Evolutionary conservation across 2,329 filamentous ascomycete species (phyloP).

Genomic region (Akanthomyces muscarius): DNA sequence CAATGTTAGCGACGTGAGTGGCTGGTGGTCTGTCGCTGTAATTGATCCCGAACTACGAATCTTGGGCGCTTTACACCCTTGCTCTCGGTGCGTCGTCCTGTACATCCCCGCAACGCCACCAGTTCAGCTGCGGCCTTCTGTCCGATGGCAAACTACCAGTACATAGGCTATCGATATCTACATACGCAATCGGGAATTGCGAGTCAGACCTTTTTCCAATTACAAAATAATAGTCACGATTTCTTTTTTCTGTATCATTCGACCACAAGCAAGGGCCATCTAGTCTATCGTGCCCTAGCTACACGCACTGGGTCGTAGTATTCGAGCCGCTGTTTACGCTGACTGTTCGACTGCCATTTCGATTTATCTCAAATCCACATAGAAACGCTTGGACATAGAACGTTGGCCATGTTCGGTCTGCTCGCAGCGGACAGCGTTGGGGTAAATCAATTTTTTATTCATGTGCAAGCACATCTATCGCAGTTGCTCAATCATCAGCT

Average conservation of each 20-base stretch:
- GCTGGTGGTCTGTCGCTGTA: neutral
- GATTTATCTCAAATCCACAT: neutral
- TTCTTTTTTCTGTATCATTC: too few relatives aligned
- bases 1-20: neutral
- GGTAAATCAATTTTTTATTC: neutral
- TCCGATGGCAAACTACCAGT: neutral
- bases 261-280: too few relatives aligned
- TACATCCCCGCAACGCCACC: neutral
- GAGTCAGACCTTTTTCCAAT: too few relatives aligned
- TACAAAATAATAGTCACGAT: too few relatives aligned
- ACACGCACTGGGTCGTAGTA: neutral
- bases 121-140: slow-evolving; percentile 1
- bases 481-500: neutral
- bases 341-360: neutral
- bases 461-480: neutral
- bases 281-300: neutral
- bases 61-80: neutral
- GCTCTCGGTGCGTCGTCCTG: neutral
- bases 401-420: neutral
- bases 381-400: too few relatives aligned
- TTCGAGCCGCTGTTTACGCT: neutral
- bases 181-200: too few relatives aligned
- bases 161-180: too few relatives aligned
- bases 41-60: neutral
- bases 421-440: neutral